A percentile compares a stretch with the other conserved stretches of the same genome.
phyloP scores from a whole-genome alignment of 2,329 filamentous ascomycete genomes.

The Hymenoscyphus infarciens region DNA sequence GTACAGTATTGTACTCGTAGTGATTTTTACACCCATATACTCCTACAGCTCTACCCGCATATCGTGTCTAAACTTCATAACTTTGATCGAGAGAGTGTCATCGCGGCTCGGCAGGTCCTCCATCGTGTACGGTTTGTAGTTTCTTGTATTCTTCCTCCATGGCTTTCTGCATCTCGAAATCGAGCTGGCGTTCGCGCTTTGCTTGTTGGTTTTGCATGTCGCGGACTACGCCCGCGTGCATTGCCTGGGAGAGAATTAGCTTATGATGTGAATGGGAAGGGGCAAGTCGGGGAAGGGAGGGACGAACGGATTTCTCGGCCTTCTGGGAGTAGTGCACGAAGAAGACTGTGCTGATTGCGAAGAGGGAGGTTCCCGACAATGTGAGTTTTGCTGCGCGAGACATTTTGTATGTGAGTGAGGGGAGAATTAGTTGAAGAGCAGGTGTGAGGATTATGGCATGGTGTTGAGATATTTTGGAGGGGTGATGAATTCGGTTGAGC shows the following conservation, averaged over 20 bases:
- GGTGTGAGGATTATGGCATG: neutral
- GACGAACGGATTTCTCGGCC: conserved; percentile 71
- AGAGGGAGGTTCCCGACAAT: conserved; percentile 70
- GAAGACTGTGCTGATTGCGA: conserved; percentile 71
- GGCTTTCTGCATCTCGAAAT: conserved; percentile 86
- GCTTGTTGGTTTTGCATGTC: conserved; percentile 92
- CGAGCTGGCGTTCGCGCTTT: conserved; percentile 85
- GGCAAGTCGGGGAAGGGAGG: conserved; percentile 18
- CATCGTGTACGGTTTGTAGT: conserved; percentile 71
- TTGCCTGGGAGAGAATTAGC: conserved; percentile 56
- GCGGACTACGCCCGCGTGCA: conserved; percentile 91
- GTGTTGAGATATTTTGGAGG: conserved; percentile 4
- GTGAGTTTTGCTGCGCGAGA: conserved; percentile 88
- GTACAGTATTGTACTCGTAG: conserved; percentile 4
- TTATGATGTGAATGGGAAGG: neutral
- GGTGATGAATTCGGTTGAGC: neutral
- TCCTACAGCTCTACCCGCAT: too few relatives aligned
- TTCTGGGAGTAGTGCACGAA: conserved; percentile 90
- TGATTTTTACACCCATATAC: conserved; percentile 1
- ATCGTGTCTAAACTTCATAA: too few relatives aligned
- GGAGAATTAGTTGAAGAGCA: neutral
- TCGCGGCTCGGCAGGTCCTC: conserved; percentile 26
- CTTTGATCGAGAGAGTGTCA: too few relatives aligned
- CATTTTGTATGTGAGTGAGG: conserved; percentile 50
- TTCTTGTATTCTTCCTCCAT: conserved; percentile 89